These are phyloP conservation scores for Tetrapisispora iriomotensis DNA, from an alignment of 805 yeast genomes.

Conservation along the genomic window DNA sequence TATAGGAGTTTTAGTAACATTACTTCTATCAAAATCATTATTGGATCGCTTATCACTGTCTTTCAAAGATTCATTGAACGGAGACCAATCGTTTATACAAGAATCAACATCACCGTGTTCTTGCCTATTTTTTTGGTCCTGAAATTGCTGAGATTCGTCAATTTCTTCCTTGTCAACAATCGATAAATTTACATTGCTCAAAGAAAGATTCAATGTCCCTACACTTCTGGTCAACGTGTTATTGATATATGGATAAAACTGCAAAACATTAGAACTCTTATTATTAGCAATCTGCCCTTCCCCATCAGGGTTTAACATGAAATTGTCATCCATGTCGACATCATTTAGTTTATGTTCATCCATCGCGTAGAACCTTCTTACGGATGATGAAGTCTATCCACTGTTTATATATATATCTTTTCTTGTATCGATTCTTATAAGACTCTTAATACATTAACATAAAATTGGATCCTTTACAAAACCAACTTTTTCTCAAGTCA, in stretches of 20 bases:
- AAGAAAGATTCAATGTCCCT: conserved; percentile 41
- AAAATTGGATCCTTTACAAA: no score
- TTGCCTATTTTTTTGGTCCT: conserved; percentile 10
- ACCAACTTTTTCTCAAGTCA: no score
- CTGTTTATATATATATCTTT: no score
- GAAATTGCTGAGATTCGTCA: background rate
- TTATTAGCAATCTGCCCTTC: background rate
- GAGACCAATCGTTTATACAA: conserved; percentile 23
- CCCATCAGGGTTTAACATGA: no score
- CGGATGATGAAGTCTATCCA: no score
- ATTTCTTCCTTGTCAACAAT: background rate
- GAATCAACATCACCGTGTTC: conserved; percentile 14
- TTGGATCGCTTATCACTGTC: background rate
- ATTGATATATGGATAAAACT: conserved; percentile 24
- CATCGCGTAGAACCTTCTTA: no score
- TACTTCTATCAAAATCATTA: background rate
- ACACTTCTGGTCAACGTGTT: conserved; percentile 40
- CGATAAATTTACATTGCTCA: conserved; percentile 30
- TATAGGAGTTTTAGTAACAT: conserved; percentile 14
- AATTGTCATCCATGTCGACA: background rate
- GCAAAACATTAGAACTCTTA: conserved; percentile 14
- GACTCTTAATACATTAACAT: no score
- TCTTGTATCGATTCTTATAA: no score
- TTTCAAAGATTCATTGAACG: conserved; percentile 9
- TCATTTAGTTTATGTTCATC: background rate